Evolutionary conservation across 2,329 filamentous ascomycete genomes (phyloP).

Genomic region (Lecanicillium sp.): DNA sequence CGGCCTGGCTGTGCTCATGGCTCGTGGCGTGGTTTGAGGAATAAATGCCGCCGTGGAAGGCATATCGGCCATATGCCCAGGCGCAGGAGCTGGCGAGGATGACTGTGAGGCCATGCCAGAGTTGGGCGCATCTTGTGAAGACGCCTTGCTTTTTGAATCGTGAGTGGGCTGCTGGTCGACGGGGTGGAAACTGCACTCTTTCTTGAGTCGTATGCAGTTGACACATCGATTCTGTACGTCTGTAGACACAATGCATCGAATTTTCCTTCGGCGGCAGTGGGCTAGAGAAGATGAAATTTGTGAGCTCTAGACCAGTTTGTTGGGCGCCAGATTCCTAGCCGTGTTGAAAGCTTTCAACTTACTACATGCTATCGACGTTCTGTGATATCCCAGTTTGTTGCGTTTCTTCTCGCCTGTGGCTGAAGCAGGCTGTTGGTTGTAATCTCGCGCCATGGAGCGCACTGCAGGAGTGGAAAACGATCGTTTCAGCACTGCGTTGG

Average conservation of each 20-base stretch:
- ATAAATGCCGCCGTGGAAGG: background rate
- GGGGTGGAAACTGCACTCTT: constrained; percentile 80
- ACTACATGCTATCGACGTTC: constrained; percentile 87
- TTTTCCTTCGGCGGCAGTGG: constrained; percentile 81
- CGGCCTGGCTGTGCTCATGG: background rate
- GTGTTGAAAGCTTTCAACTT: constrained; percentile 40
- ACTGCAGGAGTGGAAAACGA: constrained; percentile 5
- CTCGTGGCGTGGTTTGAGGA: background rate
- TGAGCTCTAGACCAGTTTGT: no score
- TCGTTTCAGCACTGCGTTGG: constrained; percentile 3
- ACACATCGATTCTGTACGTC: constrained; percentile 68
- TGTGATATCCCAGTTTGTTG: constrained; percentile 86
- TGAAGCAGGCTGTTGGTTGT: constrained; percentile 12
- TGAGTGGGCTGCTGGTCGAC: constrained; percentile 61
- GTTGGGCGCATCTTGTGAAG: constrained; percentile 25
- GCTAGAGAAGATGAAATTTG: constrained; percentile 35
- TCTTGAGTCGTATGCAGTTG: constrained; percentile 84
- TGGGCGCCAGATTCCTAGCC: constrained; percentile 1
- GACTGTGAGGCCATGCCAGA: constrained; percentile 30
- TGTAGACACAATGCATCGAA: constrained; percentile 68
- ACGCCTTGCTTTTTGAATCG: constrained; percentile 31
- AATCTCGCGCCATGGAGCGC: constrained; percentile 4
- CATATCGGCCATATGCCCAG: constrained; percentile 28
- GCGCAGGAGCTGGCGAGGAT: constrained; percentile 33
- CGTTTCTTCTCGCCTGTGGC: constrained; percentile 42